These are phyloP conservation scores for Eucalyptus paniculata DNA, from an alignment of 345 rosid species.

Conservation along the genomic window DNA sequence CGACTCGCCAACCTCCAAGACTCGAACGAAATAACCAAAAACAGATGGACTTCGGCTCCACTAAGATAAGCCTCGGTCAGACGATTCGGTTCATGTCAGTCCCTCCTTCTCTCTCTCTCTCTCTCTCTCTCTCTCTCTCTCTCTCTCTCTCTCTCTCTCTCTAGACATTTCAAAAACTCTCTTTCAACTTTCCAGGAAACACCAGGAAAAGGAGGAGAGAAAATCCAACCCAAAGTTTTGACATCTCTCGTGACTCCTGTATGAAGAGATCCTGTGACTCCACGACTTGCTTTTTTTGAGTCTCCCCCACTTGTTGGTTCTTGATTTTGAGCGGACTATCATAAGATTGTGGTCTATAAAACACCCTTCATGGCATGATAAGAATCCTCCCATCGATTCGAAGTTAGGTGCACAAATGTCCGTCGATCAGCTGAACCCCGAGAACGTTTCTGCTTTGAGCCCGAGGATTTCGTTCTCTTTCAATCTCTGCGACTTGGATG, in stretches of 20 bases:
- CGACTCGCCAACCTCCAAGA: background rate
- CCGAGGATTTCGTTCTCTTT: background rate
- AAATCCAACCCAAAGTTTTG: background rate
- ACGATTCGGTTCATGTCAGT: background rate
- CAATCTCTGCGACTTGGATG: background rate
- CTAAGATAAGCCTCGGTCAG: background rate
- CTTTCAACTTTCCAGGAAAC: background rate
- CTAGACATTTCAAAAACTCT: background rate
- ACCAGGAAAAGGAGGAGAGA: background rate
- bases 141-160: background rate
- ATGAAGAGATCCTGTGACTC: background rate
- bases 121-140: background rate
- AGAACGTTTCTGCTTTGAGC: background rate
- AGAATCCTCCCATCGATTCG: background rate
- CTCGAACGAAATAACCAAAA: background rate
- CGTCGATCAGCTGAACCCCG: background rate
- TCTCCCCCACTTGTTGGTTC: background rate
- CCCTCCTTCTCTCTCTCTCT: background rate
- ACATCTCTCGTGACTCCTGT: background rate
- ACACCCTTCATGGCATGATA: background rate
- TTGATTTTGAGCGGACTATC: background rate
- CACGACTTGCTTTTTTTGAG: background rate
- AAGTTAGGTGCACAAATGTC: background rate
- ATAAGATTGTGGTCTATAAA: background rate
- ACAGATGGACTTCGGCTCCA: background rate